Conservation (phyloP, 1,284 basidiomycete species). For the Anthracocystis walkeri region DNA sequence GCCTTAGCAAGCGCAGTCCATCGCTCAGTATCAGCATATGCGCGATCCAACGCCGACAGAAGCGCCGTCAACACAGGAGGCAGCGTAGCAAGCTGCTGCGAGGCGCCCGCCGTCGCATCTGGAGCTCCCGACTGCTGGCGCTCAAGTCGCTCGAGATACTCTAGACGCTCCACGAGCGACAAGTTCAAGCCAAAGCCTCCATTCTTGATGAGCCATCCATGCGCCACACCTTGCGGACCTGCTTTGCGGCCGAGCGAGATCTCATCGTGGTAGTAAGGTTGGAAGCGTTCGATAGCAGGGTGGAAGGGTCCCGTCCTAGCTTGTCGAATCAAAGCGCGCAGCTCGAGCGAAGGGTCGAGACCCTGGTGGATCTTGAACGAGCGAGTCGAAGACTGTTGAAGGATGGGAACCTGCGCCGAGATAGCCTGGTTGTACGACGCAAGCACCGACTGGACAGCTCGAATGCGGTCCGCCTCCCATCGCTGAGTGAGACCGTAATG, state of each 20-base stretch:
- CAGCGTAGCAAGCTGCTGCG: slow-evolving; percentile 68
- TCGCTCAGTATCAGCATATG: slow-evolving; percentile 75
- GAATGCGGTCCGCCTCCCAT: slow-evolving; percentile 63
- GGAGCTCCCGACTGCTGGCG: slow-evolving; percentile 23
- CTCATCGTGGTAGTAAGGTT: slow-evolving; percentile 68
- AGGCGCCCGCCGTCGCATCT: background rate
- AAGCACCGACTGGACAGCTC: slow-evolving; percentile 61
- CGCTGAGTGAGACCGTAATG: slow-evolving; percentile 59
- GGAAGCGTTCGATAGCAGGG: slow-evolving; percentile 61
- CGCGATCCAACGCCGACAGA: slow-evolving; percentile 76
- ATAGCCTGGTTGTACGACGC: slow-evolving; percentile 49
- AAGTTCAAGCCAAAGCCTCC: slow-evolving; percentile 67
- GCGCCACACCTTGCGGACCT: slow-evolving; percentile 21
- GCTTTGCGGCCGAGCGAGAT: slow-evolving; percentile 47
- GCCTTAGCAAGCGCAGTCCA: slow-evolving; percentile 45
- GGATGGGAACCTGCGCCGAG: slow-evolving; percentile 27
- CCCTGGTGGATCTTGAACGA: slow-evolving; percentile 37
- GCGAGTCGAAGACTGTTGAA: slow-evolving; percentile 33
- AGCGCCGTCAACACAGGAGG: slow-evolving; percentile 82
- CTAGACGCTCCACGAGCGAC: slow-evolving; percentile 45
- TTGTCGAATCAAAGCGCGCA: slow-evolving; percentile 53
- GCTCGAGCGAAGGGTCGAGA: slow-evolving; percentile 36
- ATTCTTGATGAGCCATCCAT: slow-evolving; percentile 48
- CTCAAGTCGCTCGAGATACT: slow-evolving; percentile 53
- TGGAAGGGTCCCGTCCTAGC: slow-evolving; percentile 62